Evolutionary conservation across 2,329 filamentous ascomycete species (phyloP).

Genomic region (Beauveria pseudobassiana): DNA sequence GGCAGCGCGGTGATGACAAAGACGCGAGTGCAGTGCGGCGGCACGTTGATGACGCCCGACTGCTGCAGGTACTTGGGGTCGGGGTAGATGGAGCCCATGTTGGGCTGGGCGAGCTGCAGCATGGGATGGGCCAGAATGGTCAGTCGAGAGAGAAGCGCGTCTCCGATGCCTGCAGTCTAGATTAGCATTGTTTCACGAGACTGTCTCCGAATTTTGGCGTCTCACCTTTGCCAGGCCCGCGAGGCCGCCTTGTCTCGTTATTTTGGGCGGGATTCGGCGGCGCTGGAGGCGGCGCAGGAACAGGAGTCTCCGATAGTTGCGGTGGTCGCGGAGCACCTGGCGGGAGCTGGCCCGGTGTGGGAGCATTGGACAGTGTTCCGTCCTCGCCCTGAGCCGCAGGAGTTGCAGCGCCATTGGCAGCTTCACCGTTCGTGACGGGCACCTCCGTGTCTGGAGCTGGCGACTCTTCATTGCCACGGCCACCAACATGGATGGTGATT

Average conservation of each 20-base stretch:
- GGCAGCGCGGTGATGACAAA: slow-evolving; percentile 63
- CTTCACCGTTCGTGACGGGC: slow-evolving; percentile 24
- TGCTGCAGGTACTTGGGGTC: slow-evolving; percentile 61
- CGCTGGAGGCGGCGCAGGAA: slow-evolving; percentile 19
- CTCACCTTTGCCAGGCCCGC: slow-evolving; percentile 36
- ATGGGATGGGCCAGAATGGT: slow-evolving; percentile 61
- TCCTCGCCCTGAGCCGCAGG: slow-evolving; percentile 3
- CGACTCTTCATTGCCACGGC: slow-evolving; percentile 47
- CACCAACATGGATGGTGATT: slow-evolving; percentile 65
- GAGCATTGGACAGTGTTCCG: background rate
- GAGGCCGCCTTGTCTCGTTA: slow-evolving; percentile 30
- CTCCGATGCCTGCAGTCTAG: slow-evolving; percentile 34
- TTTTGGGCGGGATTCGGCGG: slow-evolving; percentile 19
- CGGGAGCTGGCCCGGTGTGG: background rate
- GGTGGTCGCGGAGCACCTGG: slow-evolving; percentile 11
- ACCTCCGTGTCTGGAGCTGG: slow-evolving; percentile 35
- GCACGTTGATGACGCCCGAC: slow-evolving; percentile 63
- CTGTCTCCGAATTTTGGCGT: background rate
- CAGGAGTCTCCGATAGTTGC: background rate
- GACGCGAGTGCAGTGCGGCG: slow-evolving; percentile 59
- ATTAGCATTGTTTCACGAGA: slow-evolving; percentile 17
- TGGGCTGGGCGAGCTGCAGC: slow-evolving; percentile 53
- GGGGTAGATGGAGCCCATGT: slow-evolving; percentile 57
- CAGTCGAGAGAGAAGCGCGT: slow-evolving; percentile 62
- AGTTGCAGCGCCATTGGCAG: background rate